Percentiles rank a stretch among this genome's conserved stretches.
Conservation (phyloP, 2,329 filamentous ascomycete species). For the Cercospora brassicicola region DNA sequence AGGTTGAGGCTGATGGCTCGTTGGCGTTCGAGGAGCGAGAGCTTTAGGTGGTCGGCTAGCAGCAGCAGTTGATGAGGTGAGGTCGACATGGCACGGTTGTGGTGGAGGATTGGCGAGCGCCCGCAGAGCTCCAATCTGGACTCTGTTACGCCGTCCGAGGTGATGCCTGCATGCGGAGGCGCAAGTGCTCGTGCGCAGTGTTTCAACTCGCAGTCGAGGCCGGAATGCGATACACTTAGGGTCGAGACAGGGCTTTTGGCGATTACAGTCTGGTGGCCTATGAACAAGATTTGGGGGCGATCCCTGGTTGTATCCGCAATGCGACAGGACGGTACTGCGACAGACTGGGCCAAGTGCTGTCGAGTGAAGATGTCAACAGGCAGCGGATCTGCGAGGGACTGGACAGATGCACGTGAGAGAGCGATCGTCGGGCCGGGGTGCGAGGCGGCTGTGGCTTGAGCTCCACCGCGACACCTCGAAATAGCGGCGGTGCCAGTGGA, state of each 20-base stretch:
- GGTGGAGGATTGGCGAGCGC: not conserved
- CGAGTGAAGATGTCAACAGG: not conserved
- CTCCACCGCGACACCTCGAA: not conserved
- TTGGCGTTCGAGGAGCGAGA: slow-evolving; percentile 88
- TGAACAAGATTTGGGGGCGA: not conserved
- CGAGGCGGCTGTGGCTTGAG: not conserved
- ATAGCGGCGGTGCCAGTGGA: slow-evolving; percentile 1
- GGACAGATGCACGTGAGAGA: not conserved
- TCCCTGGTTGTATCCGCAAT: not conserved
- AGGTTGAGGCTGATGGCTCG: slow-evolving; percentile 79
- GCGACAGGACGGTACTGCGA: not conserved
- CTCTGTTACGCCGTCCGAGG: not conserved
- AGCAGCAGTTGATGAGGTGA: slow-evolving; percentile 75
- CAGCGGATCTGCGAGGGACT: not conserved
- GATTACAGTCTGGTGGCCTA: not conserved
- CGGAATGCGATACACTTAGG: not conserved
- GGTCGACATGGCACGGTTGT: slow-evolving; percentile 21
- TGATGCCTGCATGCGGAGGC: slow-evolving; percentile 11
- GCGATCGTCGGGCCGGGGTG: not conserved
- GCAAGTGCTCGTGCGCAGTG: slow-evolving; percentile 1
- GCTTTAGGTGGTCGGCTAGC: slow-evolving; percentile 93
- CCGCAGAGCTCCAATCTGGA: slow-evolving; percentile 3
- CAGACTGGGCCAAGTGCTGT: not conserved
- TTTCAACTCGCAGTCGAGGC: not conserved
- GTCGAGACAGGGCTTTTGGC: not conserved